Evolutionary conservation across 2,329 filamentous ascomycete species (phyloP), one percentile per base, ranked within the genome.

Genomic region (Paracoccidioides brasiliensis): DNA sequence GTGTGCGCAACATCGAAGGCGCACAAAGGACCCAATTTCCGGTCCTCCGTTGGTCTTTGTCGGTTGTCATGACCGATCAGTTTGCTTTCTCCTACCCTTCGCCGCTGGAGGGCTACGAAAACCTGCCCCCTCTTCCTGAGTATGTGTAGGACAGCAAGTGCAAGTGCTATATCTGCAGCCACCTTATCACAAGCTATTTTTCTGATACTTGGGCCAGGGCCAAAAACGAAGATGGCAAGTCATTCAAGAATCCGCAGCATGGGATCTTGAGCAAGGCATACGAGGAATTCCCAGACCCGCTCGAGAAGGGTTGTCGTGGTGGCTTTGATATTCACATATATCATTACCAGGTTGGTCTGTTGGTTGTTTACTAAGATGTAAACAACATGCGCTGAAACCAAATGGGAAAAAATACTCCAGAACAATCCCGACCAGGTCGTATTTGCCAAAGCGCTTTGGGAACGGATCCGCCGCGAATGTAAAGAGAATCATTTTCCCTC

Each of bases 321-420:
- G 90, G 83, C 9, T 95, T 95, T 61, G 90, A 95, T 66, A 72
- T 94, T 14, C 90, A 95, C 69, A 83, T 95, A 63, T 95, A 95
- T 72, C 88, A 89, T 69, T 80, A 83, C 60, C 80, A 83, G 61
- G 72, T 74, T 56, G 54, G 59, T 56, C 49, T 52, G 35, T 56
- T 56, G 9, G 40, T 57, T 57, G 53, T 55, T 54, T 37, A n/a
- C 51, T 38, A 10, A 10, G 33, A 40, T 33, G 44, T 15, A 35
- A 38, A 45, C 10, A 52, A 40, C n/a, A 30, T 12, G 12, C 14
- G 37, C n/a, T 14, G 45, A 43, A 28, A 22, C 14, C 43, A 30
- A 28, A 10, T 2, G 9, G 9, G 7, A 10, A 50, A 37, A 42
- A 15, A 35, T 28, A 37, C 49, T 28, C 33, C 70, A 81, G 64